Conservation (phyloP, 2,329 filamentous ascomycete genomes). For the Colletotrichum simmondsii region DNA sequence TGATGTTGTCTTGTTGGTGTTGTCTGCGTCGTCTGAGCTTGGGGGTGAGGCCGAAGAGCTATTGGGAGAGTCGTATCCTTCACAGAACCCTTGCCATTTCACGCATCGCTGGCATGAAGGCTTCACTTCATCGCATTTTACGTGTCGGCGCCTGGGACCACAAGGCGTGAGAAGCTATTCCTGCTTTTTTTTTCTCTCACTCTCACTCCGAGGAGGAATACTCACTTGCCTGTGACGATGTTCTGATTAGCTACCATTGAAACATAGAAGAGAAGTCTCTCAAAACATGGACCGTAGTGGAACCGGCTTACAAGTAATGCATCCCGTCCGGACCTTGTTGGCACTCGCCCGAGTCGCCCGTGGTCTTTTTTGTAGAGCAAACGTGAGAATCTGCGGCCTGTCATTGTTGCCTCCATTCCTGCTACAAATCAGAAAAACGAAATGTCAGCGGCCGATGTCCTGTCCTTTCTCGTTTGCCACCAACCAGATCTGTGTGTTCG, state of each 20-base stretch:
- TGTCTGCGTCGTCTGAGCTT: background rate
- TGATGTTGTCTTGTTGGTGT: background rate
- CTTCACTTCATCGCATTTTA: conserved; percentile 50
- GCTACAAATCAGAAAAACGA: background rate
- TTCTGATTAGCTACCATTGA: background rate
- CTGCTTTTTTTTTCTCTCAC: background rate
- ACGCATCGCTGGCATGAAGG: conserved; percentile 47
- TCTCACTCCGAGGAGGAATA: background rate
- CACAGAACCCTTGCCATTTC: conserved; percentile 48
- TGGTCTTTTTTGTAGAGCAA: conserved; percentile 43
- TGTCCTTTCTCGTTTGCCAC: background rate
- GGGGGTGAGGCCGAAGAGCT: background rate
- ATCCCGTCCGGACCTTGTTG: conserved; percentile 45
- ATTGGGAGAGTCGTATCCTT: conserved; percentile 41
- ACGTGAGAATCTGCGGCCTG: conserved; percentile 36
- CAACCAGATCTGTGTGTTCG: background rate
- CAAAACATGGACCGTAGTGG: background rate
- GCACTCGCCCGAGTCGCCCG: conserved; percentile 44
- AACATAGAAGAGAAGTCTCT: background rate
- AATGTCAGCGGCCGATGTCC: background rate
- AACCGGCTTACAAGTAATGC: conserved; percentile 43
- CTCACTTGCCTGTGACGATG: conserved; percentile 41
- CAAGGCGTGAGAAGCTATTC: conserved; percentile 4
- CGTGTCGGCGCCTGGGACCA: conserved; percentile 43
- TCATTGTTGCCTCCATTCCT: background rate